Evolutionary conservation across 208 protist genomes (phyloP), one percentile per base, ranked within the genome.

Genomic region (Leishmania gerbilli): DNA sequence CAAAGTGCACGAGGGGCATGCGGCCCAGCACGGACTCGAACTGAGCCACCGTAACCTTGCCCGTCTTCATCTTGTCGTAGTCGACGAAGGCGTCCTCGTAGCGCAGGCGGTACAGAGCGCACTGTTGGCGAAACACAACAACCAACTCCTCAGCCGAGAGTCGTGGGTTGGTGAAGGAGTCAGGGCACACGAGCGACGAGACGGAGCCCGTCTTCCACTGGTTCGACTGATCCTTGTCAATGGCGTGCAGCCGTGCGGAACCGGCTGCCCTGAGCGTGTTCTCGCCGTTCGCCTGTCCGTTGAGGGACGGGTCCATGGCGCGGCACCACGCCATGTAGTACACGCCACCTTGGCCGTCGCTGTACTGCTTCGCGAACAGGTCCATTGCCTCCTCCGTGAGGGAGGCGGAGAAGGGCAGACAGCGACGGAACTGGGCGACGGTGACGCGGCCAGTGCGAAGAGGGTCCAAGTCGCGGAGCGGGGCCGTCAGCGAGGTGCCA

Each of bases 51-150:
- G 92, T 91, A 17, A 98, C 89, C 47, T 85, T 89, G 8, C 94
- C 95, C n/a, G 92, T 93, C 53, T 89, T 88, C 72, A 97, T 89
- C 80, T 88, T 86, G 88, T 98, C 96, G 89, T 89, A 98, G 78
- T 97, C 93, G 15, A 76, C 69, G 64, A 98, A 86, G 64, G 86
- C 88, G 76, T 97, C 95, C 71, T 97, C 93, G 79, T 92, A 92
- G 76, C 95, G 93, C 24, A 97, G 83, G 21, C 87, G 83, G 80
- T 96, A 93, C 69, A 94, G 84, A 6, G 92, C 82, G 72, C 93
- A 91, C 67, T 96, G 90, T 71, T 92, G 86, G 4, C 88, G 90
- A 9, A 97, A 84, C 53, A 94, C 84, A 8, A 45, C 53, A 71
- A 97, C 77, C 34, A 95, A 85, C 77, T 88, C 85, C 58, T 91